Evolutionary conservation across 2,329 filamentous ascomycete species (phyloP), one percentile per base, ranked within the genome.

Genomic region (Fusarium palustre): DNA sequence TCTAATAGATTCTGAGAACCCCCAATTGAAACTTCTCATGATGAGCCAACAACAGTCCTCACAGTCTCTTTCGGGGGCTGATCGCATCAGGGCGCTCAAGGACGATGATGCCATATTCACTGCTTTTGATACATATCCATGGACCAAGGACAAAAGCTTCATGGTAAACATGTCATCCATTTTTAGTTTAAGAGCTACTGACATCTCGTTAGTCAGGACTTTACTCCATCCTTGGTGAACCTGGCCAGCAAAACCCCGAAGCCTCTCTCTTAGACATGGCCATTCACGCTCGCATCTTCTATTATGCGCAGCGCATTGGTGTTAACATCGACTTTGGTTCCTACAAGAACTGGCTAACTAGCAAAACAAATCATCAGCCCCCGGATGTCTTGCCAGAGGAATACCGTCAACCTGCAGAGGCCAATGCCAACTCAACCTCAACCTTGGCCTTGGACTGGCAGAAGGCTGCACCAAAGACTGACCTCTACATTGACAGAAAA

Each of bases 61-160:
- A n/a, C 66, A 74, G 38, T 52, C 75, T 22, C 65, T 78, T 43
- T 60, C 75, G 5, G 79, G 79, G 60, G 73, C 78, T 24, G 76
- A 80, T 46, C 69, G 77, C 66, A 82, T 83, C 66, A 80, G 80
- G 63, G 79, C 78, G 24, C 77, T 82, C 52, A 76, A 73, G 38
- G 76, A 79, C 59, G 72, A 83, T 55, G 77, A 79, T 64, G 76
- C 81, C 52, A 77, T 89, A 61, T 92, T 88, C 76, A 79, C 82
- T 59, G 86, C 89, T 65, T 86, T 93, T 52, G 88, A 91, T 72
- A 79, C 80, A 25, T 92, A 92, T 74, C 84, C 86, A 20, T 93
- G 91, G 91, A 84, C 84, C 63, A 85, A 85, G 65, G 91, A 93
- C 78, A 82, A 84, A 53, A 87, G 88, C 68, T 93, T 92, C 74